Conservation (phyloP, 768 basidiomycete species). For the Hericium rajendrae region DNA sequence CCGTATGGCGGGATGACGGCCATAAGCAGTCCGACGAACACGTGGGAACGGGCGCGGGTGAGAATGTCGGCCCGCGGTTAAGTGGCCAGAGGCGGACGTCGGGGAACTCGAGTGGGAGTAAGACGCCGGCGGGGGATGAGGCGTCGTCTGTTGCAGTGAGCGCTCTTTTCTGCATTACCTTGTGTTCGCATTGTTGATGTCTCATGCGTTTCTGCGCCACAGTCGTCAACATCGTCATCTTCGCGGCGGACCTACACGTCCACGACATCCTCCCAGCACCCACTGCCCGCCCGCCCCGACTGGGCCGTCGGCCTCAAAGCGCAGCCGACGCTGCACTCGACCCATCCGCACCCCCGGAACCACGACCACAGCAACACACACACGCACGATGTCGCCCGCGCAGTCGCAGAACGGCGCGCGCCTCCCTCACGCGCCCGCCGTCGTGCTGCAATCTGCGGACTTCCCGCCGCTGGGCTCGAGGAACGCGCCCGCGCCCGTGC, state of each 20-base stretch:
- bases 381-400: slow-evolving; percentile 30
- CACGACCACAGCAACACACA: slow-evolving; percentile 35
- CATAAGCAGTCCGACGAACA: slow-evolving; percentile 4
- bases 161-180: slow-evolving; percentile 12
- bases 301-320: slow-evolving; percentile 84
- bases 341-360: slow-evolving; percentile 32
- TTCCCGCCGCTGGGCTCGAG: slow-evolving; percentile 21
- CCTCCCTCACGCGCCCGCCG: background rate
- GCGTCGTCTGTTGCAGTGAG: slow-evolving; percentile 69
- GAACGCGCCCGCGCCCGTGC: slow-evolving; percentile 37
- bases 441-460: slow-evolving; percentile 22
- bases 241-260: slow-evolving; percentile 73
- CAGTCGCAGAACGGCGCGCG: slow-evolving; percentile 20
- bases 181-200: background rate
- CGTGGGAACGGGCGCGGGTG: slow-evolving; percentile 3
- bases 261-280: slow-evolving; percentile 64
- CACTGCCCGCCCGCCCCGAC: slow-evolving; percentile 75
- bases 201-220: slow-evolving; percentile 7
- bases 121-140: slow-evolving; percentile 64
- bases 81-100: slow-evolving; percentile 38
- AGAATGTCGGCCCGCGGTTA: slow-evolving; percentile 52
- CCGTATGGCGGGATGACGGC: slow-evolving; percentile 22
- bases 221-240: slow-evolving; percentile 77
- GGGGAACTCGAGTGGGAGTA: slow-evolving; percentile 41
- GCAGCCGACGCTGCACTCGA: slow-evolving; percentile 53